phyloP scores from a whole-genome alignment of 768 basidiomycete genomes.

The Agaricus bisporus region DNA sequence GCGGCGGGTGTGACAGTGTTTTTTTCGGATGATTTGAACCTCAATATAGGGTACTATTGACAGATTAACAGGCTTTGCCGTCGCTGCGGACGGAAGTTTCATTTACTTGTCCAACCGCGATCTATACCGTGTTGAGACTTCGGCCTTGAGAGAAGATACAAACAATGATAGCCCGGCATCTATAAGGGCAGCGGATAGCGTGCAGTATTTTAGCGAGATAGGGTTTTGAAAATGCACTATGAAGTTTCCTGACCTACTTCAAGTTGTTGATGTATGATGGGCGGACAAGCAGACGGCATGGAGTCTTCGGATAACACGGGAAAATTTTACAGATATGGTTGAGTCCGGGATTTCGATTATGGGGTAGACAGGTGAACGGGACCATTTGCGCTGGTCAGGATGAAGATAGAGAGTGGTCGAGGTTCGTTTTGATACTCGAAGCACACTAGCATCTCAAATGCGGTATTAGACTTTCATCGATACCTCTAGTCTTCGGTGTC shows the following conservation, averaged over 20 bases:
- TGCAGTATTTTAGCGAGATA: conserved; percentile 13
- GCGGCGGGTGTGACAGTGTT: conserved; percentile 11
- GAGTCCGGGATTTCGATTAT: conserved; percentile 11
- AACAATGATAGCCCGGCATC: conserved; percentile 8
- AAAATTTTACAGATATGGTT: no score
- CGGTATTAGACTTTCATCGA: no score
- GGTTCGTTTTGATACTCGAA: neutral
- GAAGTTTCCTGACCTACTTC: neutral
- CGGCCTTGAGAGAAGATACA: conserved; percentile 10
- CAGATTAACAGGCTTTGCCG: conserved; percentile 6
- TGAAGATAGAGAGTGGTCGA: conserved; percentile 8
- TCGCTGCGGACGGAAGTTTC: conserved; percentile 12
- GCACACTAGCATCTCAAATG: no score
- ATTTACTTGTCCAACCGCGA: conserved; percentile 11
- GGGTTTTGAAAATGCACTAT: neutral
- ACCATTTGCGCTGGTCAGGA: conserved; percentile 13
- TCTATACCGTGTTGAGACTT: conserved; percentile 13
- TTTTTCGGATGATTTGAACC: neutral
- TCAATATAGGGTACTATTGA: neutral
- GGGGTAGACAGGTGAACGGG: conserved; percentile 12
- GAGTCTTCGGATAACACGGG: no score
- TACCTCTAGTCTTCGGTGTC: no score
- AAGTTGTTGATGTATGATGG: no score
- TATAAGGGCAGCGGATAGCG: conserved; percentile 10
- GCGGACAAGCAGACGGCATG: no score